phyloP scores from a whole-genome alignment of 345 rosid species.

The Citrus maxima region DNA sequence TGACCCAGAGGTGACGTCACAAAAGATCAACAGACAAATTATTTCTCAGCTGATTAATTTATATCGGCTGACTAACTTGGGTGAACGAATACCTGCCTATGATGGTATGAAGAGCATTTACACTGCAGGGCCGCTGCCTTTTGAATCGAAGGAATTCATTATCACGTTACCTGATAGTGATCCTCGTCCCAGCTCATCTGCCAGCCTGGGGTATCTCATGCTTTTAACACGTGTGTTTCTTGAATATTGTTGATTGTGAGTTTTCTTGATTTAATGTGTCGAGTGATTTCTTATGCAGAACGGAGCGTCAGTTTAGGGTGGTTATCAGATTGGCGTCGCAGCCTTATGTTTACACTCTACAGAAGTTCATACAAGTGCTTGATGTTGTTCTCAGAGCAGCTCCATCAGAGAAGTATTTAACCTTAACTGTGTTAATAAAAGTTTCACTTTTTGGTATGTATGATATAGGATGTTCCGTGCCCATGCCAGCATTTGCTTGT shows the following conservation, averaged over 20 bases:
- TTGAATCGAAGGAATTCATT: conserved; percentile 51
- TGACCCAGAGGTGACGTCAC: conserved; percentile 47
- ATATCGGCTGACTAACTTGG: conserved; percentile 37
- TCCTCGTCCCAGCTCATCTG: conserved; percentile 18
- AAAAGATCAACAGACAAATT: conserved; percentile 39
- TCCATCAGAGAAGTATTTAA: conserved; percentile 39
- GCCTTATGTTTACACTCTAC: conserved; percentile 42
- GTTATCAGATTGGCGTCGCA: conserved; percentile 38
- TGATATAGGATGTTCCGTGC: background rate
- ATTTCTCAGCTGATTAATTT: conserved; percentile 12
- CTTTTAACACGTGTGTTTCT: background rate
- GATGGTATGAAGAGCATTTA: conserved; percentile 70
- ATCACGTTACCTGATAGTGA: conserved; percentile 31
- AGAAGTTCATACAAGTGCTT: conserved; percentile 56
- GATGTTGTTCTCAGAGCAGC: conserved; percentile 58
- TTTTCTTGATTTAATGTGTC: background rate
- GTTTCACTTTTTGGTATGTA: background rate
- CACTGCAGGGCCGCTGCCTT: conserved; percentile 72
- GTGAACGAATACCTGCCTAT: conserved; percentile 42
- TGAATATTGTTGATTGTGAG: background rate
- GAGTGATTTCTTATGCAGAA: conserved; percentile 28
- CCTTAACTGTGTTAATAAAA: background rate
- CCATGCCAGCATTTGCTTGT: background rate
- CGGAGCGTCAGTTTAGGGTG: conserved; percentile 52
- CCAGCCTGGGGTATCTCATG: conserved; percentile 17